Percentiles rank a stretch among this genome's conserved stretches.
Evolutionary conservation across 306 rosid species (phyloP).

Genomic region (Datisca glomerata): DNA sequence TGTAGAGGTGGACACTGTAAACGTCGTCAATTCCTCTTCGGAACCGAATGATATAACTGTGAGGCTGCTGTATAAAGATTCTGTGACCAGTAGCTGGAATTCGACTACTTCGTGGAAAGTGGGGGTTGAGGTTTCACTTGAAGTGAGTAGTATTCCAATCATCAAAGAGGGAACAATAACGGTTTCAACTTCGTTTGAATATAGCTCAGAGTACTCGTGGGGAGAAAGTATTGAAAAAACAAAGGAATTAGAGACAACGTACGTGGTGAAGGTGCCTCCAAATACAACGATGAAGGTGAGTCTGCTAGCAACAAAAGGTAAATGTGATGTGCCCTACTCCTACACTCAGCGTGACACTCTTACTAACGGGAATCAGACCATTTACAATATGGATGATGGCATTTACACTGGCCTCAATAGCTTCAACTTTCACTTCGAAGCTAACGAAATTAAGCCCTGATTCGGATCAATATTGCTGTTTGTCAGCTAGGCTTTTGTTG

Average conservation of each 20-base stretch:
- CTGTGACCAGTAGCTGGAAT: background rate
- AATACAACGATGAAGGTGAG: background rate
- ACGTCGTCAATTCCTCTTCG: background rate
- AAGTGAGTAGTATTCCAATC: background rate
- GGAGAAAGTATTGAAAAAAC: background rate
- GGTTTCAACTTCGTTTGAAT: background rate
- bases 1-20: background rate
- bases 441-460: no score
- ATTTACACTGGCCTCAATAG: constrained; percentile 3
- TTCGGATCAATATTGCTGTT: no score
- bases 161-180: background rate
- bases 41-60: background rate
- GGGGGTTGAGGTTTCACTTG: background rate
- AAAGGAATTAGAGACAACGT: background rate
- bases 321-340: constrained; percentile 3
- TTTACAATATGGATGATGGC: constrained; percentile 2
- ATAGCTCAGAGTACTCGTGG: background rate
- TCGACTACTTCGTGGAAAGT: background rate
- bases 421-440: no score
- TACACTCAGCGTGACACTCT: constrained; percentile 1
- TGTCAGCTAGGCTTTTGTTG: no score
- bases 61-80: background rate
- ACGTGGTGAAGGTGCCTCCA: background rate
- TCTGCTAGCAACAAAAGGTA: background rate
- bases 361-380: background rate